Conservation (phyloP, 176 grass and related monocot species). For the Zoysia japonica region DNA sequence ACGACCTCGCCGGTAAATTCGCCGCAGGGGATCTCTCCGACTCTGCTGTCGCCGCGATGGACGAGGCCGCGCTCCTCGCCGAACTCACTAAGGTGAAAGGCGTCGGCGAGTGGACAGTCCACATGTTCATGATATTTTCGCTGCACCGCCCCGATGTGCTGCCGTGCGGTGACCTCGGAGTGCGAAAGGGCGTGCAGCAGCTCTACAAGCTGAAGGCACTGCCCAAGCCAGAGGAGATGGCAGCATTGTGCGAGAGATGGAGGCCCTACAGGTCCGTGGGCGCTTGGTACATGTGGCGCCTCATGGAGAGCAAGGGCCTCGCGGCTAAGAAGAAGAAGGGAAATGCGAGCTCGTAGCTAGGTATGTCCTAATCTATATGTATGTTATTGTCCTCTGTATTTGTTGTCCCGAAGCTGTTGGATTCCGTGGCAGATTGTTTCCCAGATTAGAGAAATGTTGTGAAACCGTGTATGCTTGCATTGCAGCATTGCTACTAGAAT, state of each 20-base stretch:
- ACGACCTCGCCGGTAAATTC: constrained; percentile 52
- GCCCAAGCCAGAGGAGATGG: constrained; percentile 63
- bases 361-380: constrained; percentile 29
- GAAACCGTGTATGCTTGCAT: constrained; percentile 6
- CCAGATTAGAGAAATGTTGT: constrained; percentile 26
- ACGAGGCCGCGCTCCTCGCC: constrained; percentile 48
- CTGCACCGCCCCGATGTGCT: constrained; percentile 70
- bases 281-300: constrained; percentile 79
- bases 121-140: constrained; percentile 90
- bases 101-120: constrained; percentile 62
- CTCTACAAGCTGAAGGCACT: constrained; percentile 51
- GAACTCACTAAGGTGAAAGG: constrained; percentile 57
- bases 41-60: constrained; percentile 42
- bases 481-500: constrained; percentile 5
- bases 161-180: constrained; percentile 60
- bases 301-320: constrained; percentile 53
- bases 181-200: constrained; percentile 73
- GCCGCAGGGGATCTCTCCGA: constrained; percentile 52
- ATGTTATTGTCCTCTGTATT: constrained; percentile 3
- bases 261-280: constrained; percentile 62
- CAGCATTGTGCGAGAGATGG: constrained; percentile 50
- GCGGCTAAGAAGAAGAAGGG: constrained; percentile 41
- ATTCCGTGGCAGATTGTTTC: constrained; percentile 25
- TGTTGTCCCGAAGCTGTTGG: constrained; percentile 20
- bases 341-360: constrained; percentile 43